These are phyloP conservation scores for Tolypocladium nubicola DNA, from an alignment of 2,329 filamentous ascomycete genomes.

Conservation along the genomic window DNA sequence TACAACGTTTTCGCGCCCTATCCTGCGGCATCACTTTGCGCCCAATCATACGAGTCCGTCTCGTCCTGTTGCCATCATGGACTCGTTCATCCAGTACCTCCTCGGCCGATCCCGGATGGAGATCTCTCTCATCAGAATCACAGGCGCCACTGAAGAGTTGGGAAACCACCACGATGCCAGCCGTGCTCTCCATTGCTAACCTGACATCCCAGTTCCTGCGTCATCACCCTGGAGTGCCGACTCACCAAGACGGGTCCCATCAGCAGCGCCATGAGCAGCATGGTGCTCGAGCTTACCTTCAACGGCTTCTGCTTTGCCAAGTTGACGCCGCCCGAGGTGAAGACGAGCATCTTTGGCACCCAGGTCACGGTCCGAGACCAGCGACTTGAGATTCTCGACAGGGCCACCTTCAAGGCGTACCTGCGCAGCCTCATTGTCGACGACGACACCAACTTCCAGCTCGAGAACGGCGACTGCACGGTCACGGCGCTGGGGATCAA, in stretches of 20 bases:
- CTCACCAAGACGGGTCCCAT: slow-evolving; percentile 19
- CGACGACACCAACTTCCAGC: slow-evolving; percentile 14
- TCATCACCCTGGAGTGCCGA: slow-evolving; percentile 16
- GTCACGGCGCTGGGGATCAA: slow-evolving; percentile 13
- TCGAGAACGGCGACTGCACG: slow-evolving; percentile 17
- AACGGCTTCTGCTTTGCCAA: slow-evolving; percentile 17
- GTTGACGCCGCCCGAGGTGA: slow-evolving; percentile 16
- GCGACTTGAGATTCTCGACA: slow-evolving; percentile 16
- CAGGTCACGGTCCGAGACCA: slow-evolving; percentile 15
- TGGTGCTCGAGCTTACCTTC: slow-evolving; percentile 18
- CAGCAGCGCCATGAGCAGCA: slow-evolving; percentile 17
- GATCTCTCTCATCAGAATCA: slow-evolving; percentile 18
- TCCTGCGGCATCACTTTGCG: slow-evolving; percentile 5
- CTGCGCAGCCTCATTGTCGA: slow-evolving; percentile 18
- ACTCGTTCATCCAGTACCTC: slow-evolving; percentile 17
- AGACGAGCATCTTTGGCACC: slow-evolving; percentile 16
- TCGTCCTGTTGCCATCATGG: slow-evolving; percentile 9
- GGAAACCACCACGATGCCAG: slow-evolving; percentile 4
- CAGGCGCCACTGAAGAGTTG: slow-evolving; percentile 18
- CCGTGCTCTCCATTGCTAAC: not conserved
- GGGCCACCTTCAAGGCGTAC: slow-evolving; percentile 16
- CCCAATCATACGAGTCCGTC: not conserved
- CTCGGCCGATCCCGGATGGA: slow-evolving; percentile 16
- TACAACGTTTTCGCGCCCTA: slow-evolving; percentile 12
- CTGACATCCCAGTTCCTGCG: slow-evolving; percentile 14